phyloP scores from a whole-genome alignment of 2,329 filamentous ascomycete species.

The Calonectria montana region DNA sequence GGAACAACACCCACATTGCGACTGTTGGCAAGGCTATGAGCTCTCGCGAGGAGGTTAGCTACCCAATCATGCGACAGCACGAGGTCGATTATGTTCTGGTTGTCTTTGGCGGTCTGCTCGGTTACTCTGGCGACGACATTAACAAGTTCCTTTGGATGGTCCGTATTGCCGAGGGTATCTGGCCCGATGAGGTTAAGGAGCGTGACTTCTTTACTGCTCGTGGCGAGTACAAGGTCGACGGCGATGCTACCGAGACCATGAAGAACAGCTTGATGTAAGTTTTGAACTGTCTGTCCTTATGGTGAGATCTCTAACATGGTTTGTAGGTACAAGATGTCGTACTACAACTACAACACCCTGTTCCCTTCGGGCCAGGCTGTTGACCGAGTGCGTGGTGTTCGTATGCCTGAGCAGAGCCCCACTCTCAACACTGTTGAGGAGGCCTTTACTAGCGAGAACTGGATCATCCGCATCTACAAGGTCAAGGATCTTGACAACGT shows the following conservation, averaged over 20 bases:
- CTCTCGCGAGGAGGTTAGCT: slow-evolving; percentile 96
- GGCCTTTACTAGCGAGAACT: slow-evolving; percentile 99
- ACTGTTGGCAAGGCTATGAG: slow-evolving; percentile 99
- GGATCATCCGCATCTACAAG: slow-evolving; percentile 99
- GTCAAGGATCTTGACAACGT: slow-evolving; percentile 99
- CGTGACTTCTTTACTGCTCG: slow-evolving; percentile 93
- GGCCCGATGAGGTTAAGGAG: slow-evolving; percentile 99
- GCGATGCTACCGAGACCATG: slow-evolving; percentile 95
- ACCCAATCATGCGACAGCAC: slow-evolving; percentile 97
- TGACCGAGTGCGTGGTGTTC: slow-evolving; percentile 87
- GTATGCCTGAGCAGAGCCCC: slow-evolving; percentile 85
- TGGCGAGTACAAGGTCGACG: slow-evolving; percentile 95
- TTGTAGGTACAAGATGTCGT: slow-evolving; percentile 98
- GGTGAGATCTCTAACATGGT: slow-evolving; percentile 26
- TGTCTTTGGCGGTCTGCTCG: slow-evolving; percentile 94
- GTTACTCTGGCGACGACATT: slow-evolving; percentile 98
- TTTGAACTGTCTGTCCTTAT: not conserved
- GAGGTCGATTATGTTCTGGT: slow-evolving; percentile 99
- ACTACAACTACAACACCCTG: slow-evolving; percentile 94
- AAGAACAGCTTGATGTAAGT: slow-evolving; percentile 98
- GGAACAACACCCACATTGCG: slow-evolving; percentile 99
- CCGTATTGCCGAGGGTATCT: slow-evolving; percentile 97
- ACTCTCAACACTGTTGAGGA: slow-evolving; percentile 92
- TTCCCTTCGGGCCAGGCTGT: slow-evolving; percentile 92
- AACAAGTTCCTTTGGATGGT: slow-evolving; percentile 99